These are phyloP conservation scores for Sphaceloma murrayae DNA, from an alignment of 2,329 filamentous ascomycete species.

Conservation along the genomic window DNA sequence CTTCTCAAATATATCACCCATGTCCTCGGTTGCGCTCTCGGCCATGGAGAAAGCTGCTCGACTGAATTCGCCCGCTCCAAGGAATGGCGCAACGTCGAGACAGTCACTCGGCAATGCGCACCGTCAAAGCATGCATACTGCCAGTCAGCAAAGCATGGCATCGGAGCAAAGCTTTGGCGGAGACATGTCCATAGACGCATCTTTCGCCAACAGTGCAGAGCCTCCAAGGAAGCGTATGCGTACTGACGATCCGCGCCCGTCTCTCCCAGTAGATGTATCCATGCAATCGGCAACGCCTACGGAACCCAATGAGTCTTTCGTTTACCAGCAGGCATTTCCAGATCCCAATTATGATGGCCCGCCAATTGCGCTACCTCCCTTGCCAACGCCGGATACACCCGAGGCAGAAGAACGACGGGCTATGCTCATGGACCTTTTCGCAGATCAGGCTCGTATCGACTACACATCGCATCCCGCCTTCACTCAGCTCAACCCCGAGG, in stretches of 20 bases:
- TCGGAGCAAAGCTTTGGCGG: constrained; percentile 25
- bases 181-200: constrained; percentile 51
- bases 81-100: constrained; percentile 52
- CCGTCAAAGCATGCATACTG: constrained; percentile 52
- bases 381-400: constrained; percentile 49
- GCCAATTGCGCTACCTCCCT: constrained; percentile 53
- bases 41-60: constrained; percentile 88
- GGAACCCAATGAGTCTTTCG: constrained; percentile 70
- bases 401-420: constrained; percentile 72
- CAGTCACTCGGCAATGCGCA: constrained; percentile 57
- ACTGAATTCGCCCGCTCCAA: constrained; percentile 74
- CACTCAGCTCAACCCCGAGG: constrained; percentile 61
- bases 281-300: constrained; percentile 61
- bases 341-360: constrained; percentile 36
- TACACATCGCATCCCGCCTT: constrained; percentile 68
- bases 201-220: constrained; percentile 55
- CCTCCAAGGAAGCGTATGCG: constrained; percentile 72
- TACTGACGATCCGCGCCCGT: constrained; percentile 27
- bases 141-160: constrained; percentile 70
- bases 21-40: constrained; percentile 83
- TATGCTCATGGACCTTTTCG: constrained; percentile 66
- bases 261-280: constrained; percentile 40
- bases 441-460: constrained; percentile 53
- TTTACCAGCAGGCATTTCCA: constrained; percentile 43
- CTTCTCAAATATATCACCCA: constrained; percentile 93